Conservation (phyloP, 2,329 filamentous ascomycete genomes). For the Fonsecaea monophora region DNA sequence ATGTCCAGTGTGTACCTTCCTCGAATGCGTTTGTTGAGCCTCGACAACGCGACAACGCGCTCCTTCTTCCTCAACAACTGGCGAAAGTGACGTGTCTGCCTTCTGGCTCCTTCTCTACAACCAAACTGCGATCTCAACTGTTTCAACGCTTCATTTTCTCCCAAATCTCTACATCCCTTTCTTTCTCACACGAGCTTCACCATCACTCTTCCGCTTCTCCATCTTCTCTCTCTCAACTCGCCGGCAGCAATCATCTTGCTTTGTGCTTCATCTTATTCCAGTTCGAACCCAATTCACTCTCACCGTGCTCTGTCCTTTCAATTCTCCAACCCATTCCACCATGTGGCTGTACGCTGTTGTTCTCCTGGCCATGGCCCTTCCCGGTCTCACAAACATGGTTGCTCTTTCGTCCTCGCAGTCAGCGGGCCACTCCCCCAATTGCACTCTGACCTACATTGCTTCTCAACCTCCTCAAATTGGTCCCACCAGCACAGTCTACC, state of each 20-base stretch:
- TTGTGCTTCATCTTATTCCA: slow-evolving; percentile 7
- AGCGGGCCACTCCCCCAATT: slow-evolving; percentile 15
- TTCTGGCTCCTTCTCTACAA: slow-evolving; percentile 6
- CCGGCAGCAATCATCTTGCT: slow-evolving; percentile 3
- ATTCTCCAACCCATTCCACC: slow-evolving; percentile 1
- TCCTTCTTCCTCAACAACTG: slow-evolving; percentile 1
- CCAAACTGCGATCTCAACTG: slow-evolving; percentile 4
- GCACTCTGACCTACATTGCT: slow-evolving; percentile 35
- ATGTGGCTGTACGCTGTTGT: slow-evolving; percentile 28
- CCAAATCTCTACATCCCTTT: slow-evolving; percentile 5
- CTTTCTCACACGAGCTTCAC: neutral
- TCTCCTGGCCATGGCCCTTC: slow-evolving; percentile 23
- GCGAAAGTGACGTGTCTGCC: slow-evolving; percentile 8
- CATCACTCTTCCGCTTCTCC: neutral
- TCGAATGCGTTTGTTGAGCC: slow-evolving; percentile 6
- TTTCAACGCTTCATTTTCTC: slow-evolving; percentile 13
- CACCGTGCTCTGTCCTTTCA: slow-evolving; percentile 15
- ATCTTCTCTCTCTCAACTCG: slow-evolving; percentile 1
- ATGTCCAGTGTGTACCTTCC: slow-evolving; percentile 5
- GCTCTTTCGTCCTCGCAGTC: slow-evolving; percentile 3
- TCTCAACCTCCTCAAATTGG: slow-evolving; percentile 35
- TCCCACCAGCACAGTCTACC: slow-evolving; percentile 38
- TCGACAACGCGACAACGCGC: neutral
- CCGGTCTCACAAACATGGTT: slow-evolving; percentile 22
- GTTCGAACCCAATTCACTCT: slow-evolving; percentile 1